phyloP scores from a whole-genome alignment of 2,329 filamentous ascomycete species.

The Pochonia chlamydosporia region DNA sequence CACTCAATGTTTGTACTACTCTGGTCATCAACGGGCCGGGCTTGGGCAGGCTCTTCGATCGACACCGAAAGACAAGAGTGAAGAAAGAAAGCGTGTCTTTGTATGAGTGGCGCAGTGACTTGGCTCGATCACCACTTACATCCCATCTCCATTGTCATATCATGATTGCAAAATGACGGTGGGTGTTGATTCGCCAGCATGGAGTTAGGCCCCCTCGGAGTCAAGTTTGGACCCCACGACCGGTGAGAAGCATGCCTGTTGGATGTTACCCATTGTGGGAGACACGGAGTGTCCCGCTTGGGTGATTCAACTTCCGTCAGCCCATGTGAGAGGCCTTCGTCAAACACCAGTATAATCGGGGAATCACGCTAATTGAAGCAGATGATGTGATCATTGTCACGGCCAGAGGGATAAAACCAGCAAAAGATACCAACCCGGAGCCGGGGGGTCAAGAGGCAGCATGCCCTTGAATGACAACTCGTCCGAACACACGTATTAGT shows the following conservation, averaged over 20 bases:
- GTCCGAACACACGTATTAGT: too few relatives aligned
- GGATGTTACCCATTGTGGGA: conserved; percentile 5
- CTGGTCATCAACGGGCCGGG: neutral
- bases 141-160: neutral
- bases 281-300: conserved; percentile 5
- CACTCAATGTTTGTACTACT: neutral
- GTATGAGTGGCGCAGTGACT: neutral
- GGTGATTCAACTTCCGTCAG: neutral
- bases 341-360: neutral
- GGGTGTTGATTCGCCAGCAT: neutral
- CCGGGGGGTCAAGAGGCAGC: too few relatives aligned
- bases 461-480: too few relatives aligned
- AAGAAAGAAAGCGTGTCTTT: too few relatives aligned
- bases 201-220: neutral
- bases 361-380: too few relatives aligned
- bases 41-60: neutral
- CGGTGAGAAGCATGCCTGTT: conserved; percentile 7
- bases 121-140: neutral
- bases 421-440: too few relatives aligned
- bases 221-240: conserved; percentile 7
- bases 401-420: too few relatives aligned
- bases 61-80: neutral
- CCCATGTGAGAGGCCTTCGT: neutral
- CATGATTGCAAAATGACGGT: neutral
- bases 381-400: too few relatives aligned